Base-by-base conservation (phyloP, 441 rosid genomes). In the Euphorbia schlechtendalii region DNA sequence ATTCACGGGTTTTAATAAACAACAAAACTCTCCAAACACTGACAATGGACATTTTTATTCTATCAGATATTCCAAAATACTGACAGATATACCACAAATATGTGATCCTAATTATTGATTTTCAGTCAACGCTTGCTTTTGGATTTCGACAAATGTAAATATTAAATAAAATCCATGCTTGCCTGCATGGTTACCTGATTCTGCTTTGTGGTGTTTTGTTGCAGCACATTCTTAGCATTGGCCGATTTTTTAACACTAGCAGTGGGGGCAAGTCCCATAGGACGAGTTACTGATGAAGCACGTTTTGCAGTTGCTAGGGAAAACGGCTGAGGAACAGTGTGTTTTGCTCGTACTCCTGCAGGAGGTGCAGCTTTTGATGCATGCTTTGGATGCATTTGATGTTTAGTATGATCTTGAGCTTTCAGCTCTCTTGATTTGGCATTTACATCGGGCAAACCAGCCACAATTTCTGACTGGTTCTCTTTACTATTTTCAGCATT, bases 291-390 rank as follows among this genome's bases (percentile, higher is more conserved):
- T 67, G 75, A 80, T 57, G 92, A 84, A 70, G 97, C 98, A 75
- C 96, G 96, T 77, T 80, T 89, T 76, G 81, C 96, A 64, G 99
- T 91, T 62, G 92, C 99, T 24, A 94, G 78, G 56, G 92, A 78
- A 80, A 94, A 94, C 49, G 96, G 99, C 61, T 82, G 92, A 14
- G 99, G 98, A 82, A 94, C 86, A 0, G 97, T 94, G 79, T 68
- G 88, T 69, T 83, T 93, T 57, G 75, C 74, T 78, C 82, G 84
- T 64, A 72, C 75, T 74, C 66, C 70, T 72, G 72, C 80, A 15
- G 67, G 38, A 18, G 74, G 51, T 17, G 75, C 74, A 52, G 68
- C 57, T 76, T 81, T 90, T 40, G 86, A 77, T 66, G 65, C 84
- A 66, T 69, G 76, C 69, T 83, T 86, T 57, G 56, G 40, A 21